Conservation (phyloP, 2,329 filamentous ascomycete genomes). For the Aspergillus texensis region DNA sequence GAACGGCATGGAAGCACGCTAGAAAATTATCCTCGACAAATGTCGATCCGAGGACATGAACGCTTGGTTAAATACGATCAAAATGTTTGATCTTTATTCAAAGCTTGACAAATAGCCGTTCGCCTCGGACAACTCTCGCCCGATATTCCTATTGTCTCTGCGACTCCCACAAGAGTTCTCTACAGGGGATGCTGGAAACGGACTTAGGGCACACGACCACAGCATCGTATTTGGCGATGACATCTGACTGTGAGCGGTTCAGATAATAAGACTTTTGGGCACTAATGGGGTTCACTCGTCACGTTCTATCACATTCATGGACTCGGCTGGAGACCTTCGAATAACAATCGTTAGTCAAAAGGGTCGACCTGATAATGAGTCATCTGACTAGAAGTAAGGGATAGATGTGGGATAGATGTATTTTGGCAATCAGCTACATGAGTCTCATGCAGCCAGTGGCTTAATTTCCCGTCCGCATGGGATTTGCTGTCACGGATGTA, state of each 20-base stretch:
- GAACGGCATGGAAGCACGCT: slow-evolving; percentile 24
- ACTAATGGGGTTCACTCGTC: slow-evolving; percentile 1
- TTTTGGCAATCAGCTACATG: not conserved
- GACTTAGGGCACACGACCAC: slow-evolving; percentile 1
- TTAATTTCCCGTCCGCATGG: not conserved
- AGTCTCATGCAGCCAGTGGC: not conserved
- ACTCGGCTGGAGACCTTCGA: not conserved
- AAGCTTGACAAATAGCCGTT: not conserved
- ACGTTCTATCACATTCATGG: not conserved
- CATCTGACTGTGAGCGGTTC: slow-evolving; percentile 5
- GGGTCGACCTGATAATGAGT: not conserved
- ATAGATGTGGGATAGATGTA: not conserved
- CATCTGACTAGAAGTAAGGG: slow-evolving; percentile 1
- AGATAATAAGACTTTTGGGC: slow-evolving; percentile 12
- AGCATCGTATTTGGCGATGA: slow-evolving; percentile 1
- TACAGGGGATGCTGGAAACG: slow-evolving; percentile 15
- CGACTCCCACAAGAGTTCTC: not conserved
- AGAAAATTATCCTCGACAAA: slow-evolving; percentile 20
- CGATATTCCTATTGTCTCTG: slow-evolving; percentile 8
- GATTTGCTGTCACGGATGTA: not conserved
- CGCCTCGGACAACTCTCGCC: not conserved
- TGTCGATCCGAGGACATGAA: not conserved
- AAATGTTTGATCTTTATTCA: not conserved
- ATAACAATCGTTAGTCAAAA: not conserved
- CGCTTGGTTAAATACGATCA: slow-evolving; percentile 5